These are phyloP conservation scores for Pleurotus platypus DNA, from an alignment of 768 basidiomycete genomes.

Conservation along the genomic window DNA sequence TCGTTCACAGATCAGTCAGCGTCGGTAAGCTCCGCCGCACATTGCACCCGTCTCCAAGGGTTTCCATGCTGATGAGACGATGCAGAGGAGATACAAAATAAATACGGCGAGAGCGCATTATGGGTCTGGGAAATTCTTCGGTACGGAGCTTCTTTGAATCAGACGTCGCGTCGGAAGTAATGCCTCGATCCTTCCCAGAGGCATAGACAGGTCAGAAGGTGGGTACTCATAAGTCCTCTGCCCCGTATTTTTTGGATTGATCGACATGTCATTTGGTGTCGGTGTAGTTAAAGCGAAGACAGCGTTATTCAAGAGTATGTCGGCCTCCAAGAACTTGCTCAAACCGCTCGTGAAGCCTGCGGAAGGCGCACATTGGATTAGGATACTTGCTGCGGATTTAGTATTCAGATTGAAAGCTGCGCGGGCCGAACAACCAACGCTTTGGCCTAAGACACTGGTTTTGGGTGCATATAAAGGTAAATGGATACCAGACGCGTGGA, in stretches of 20 bases:
- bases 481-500: background rate
- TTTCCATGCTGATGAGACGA: constrained; percentile 11
- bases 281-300: constrained; percentile 81
- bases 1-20: constrained; percentile 43
- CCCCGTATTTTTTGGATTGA: background rate
- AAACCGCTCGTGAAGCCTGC: constrained; percentile 67
- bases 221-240: constrained; percentile 7
- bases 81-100: constrained; percentile 73
- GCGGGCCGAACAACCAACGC: constrained; percentile 60
- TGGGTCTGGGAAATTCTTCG: constrained; percentile 94
- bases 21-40: constrained; percentile 39
- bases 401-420: constrained; percentile 82
- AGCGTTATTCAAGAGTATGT: constrained; percentile 83
- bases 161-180: constrained; percentile 1
- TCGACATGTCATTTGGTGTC: background rate
- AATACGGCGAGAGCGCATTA: constrained; percentile 77
- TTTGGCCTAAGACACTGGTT: constrained; percentile 93
- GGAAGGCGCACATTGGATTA: constrained; percentile 88
- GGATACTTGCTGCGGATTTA: constrained; percentile 88
- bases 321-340: constrained; percentile 92
- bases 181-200: constrained; percentile 36
- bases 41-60: background rate
- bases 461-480: constrained; percentile 72
- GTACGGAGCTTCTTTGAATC: constrained; percentile 28
- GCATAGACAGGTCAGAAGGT: constrained; percentile 90